phyloP scores from a whole-genome alignment of 2,329 filamentous ascomycete genomes.

The Periconia macrospinosa region DNA sequence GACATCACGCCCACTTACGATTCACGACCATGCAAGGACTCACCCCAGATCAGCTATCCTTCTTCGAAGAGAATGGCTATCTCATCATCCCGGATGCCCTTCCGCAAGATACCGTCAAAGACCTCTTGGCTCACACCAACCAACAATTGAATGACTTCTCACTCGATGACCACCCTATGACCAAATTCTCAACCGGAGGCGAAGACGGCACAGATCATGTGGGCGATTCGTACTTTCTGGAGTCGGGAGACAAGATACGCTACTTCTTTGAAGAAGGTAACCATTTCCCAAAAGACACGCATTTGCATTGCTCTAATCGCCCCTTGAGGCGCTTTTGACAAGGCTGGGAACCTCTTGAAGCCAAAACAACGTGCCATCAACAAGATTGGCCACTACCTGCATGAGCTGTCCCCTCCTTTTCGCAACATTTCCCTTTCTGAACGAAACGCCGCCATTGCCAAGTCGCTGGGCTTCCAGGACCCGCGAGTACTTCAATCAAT shows the following conservation, averaged over 20 bases:
- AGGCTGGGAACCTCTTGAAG: conserved; percentile 66
- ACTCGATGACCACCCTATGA: conserved; percentile 86
- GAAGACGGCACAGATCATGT: conserved; percentile 71
- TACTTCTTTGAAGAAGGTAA: conserved; percentile 91
- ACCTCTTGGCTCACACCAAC: conserved; percentile 74
- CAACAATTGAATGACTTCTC: conserved; percentile 74
- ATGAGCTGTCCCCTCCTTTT: conserved; percentile 50
- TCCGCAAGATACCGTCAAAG: conserved; percentile 62
- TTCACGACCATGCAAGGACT: conserved; percentile 56
- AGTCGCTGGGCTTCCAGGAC: conserved; percentile 72
- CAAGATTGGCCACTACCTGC: conserved; percentile 57
- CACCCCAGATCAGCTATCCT: conserved; percentile 67
- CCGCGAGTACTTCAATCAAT: conserved; percentile 87
- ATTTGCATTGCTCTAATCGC: not conserved
- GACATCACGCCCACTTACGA: not conserved
- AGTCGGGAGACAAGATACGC: conserved; percentile 84
- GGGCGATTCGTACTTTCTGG: conserved; percentile 92
- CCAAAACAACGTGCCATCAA: conserved; percentile 87
- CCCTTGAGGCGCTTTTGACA: conserved; percentile 71
- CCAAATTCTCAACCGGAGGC: conserved; percentile 86
- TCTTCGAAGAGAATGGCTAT: conserved; percentile 84
- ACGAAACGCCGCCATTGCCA: conserved; percentile 66
- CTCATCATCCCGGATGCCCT: conserved; percentile 83
- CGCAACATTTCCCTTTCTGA: conserved; percentile 57
- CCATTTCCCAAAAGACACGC: not conserved